Evolutionary conservation across 352 stramenopile species (phyloP).

Genomic region (Phytophthora pisi): DNA sequence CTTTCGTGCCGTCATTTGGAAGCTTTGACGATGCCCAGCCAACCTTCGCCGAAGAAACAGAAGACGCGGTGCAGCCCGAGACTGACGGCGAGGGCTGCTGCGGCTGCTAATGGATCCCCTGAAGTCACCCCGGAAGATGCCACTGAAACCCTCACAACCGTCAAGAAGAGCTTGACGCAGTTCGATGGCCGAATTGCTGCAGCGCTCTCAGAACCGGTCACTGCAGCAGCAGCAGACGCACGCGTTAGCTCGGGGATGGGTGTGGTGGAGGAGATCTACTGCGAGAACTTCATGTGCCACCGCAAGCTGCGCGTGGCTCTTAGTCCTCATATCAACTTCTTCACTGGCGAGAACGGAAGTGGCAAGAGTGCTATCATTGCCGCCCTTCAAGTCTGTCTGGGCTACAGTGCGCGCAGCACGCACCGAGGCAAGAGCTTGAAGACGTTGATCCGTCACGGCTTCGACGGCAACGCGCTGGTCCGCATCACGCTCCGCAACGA

Average conservation of each 20-base stretch:
- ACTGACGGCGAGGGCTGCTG: not conserved
- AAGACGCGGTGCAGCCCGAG: not conserved
- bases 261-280: slow-evolving; percentile 95
- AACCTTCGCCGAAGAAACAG: slow-evolving; percentile 10
- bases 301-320: slow-evolving; percentile 91
- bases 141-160: not conserved
- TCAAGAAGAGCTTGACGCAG: slow-evolving; percentile 1
- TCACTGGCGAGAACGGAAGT: slow-evolving; percentile 93
- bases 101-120: not conserved
- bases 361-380: slow-evolving; percentile 98
- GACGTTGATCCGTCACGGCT: slow-evolving; percentile 94
- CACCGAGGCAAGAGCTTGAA: slow-evolving; percentile 96
- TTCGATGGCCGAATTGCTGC: slow-evolving; percentile 2
- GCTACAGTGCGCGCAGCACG: slow-evolving; percentile 91
- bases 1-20: not conserved
- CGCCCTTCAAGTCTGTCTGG: slow-evolving; percentile 97
- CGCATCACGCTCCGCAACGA: slow-evolving; percentile 95
- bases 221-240: slow-evolving; percentile 11
- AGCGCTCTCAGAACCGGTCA: not conserved
- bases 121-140: not conserved
- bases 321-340: slow-evolving; percentile 84
- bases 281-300: slow-evolving; percentile 99
- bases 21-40: not conserved
- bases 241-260: slow-evolving; percentile 83
- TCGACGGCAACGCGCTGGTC: slow-evolving; percentile 87